Evolutionary conservation across 208 protist species (phyloP), one percentile per base, ranked within the genome.

Genomic region (Trypanosoma caninum): DNA sequence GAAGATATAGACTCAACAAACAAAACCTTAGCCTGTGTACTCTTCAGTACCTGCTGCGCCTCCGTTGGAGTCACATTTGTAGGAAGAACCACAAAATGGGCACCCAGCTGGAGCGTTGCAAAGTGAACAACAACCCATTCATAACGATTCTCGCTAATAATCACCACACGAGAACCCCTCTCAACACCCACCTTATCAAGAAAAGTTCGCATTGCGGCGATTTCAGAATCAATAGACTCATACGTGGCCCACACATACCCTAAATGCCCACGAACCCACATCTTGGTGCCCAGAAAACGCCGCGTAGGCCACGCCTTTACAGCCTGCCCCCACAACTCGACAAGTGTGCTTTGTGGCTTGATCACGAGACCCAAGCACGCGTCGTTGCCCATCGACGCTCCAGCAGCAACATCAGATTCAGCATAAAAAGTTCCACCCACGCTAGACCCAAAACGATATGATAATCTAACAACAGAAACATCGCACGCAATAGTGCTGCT

Each of bases 161-260:
- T 78, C 35, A 90, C 72, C n/a, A 95, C 80, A 37, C 89, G 86
- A 38, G 74, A 80, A 20, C 89, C 86, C 54, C 89, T 89, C 31
- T 82, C 80, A 41, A 95, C 68, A 23, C 86, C 84, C 83, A 95
- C 87, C 60, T 82, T 80, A 62, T 83, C 45, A 41, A 95, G 59
- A 14, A 93, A 73, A 9, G 80, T 91, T 18, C 89, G 80, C 80
- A 93, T 88, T 22, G 82, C 86, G 18, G 82, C 81, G 14, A 89
- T 75, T 53, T 95, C 86, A 18, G 41, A 50, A 48, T 82, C 70
- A 61, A 95, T 93, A 16, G 89, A 90, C 48, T 90, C 89, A 72
- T 95, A 95, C n/a, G 84, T 91, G 22, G 89, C 72, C 89, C 89
- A 95, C 14, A 95, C 71, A 60, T 95, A 95, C 42, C 89, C 86